A percentile compares a stretch with the other conserved stretches of the same genome.
Evolutionary conservation across 371 early-diverging fungal genomes (phyloP).

Genomic region (Synchytrium microbalum): DNA sequence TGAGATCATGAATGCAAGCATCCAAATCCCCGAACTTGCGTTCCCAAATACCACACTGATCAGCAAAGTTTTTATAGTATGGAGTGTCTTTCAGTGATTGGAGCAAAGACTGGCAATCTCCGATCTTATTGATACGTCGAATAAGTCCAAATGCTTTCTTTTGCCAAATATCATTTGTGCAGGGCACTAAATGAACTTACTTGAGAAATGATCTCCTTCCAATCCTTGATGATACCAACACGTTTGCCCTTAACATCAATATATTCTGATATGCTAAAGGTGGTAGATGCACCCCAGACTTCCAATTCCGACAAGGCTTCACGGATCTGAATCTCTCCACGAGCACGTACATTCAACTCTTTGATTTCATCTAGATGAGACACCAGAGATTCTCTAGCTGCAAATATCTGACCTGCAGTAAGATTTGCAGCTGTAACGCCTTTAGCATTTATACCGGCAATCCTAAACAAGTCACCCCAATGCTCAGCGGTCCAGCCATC

Average conservation of each 20-base stretch:
- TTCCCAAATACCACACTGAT: constrained; percentile 40
- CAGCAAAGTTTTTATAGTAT: constrained; percentile 39
- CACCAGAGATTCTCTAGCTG: constrained; percentile 15
- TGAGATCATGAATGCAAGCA: constrained; percentile 34
- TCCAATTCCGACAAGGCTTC: constrained; percentile 49
- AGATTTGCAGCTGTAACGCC: constrained; percentile 31
- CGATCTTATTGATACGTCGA: constrained; percentile 17
- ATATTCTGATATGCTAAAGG: constrained; percentile 34
- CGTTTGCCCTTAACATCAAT: constrained; percentile 25
- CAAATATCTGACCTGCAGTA: constrained; percentile 32
- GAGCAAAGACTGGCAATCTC: constrained; percentile 44
- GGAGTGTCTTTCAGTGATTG: constrained; percentile 43
- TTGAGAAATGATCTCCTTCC: constrained; percentile 41
- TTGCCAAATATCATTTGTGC: too few relatives aligned
- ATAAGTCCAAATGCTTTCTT: not conserved
- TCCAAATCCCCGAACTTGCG: constrained; percentile 35
- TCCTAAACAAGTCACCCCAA: constrained; percentile 43
- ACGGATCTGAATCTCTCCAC: constrained; percentile 40
- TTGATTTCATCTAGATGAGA: constrained; percentile 29
- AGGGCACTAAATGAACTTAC: not conserved
- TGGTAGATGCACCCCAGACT: constrained; percentile 41
- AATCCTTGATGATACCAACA: constrained; percentile 40
- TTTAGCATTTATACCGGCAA: constrained; percentile 23
- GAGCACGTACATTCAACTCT: constrained; percentile 40
- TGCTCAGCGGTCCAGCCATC: constrained; percentile 45